Percentiles rank a stretch among this genome's conserved stretches.
These are phyloP conservation scores for Hanseniaspora jakobsenii DNA, from an alignment of 805 yeast genomes.

Conservation along the genomic window DNA sequence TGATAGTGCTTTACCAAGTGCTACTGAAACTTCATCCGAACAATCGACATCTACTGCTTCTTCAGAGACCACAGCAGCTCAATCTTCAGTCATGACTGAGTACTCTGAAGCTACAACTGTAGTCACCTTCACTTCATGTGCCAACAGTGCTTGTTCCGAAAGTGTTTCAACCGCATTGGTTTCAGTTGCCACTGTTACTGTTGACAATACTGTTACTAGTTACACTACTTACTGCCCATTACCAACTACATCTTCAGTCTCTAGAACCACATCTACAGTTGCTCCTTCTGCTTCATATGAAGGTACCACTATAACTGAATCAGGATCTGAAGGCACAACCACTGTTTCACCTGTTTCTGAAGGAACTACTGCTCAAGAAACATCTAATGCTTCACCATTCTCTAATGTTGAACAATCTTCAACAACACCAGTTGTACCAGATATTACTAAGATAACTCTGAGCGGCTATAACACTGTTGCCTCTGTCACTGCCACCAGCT, in stretches of 20 bases:
- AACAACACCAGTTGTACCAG: no score
- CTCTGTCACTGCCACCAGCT: background rate
- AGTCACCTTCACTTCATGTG: constrained; percentile 13
- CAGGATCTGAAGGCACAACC: no score
- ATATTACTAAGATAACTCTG: no score
- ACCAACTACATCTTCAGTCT: constrained; percentile 19
- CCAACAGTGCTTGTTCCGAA: constrained; percentile 8
- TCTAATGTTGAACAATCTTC: no score
- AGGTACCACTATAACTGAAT: background rate
- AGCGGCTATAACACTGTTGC: background rate
- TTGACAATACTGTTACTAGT: constrained; percentile 27
- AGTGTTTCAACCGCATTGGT: constrained; percentile 29
- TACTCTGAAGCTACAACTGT: constrained; percentile 6
- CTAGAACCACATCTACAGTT: background rate
- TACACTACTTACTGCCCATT: constrained; percentile 29
- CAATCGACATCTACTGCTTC: background rate
- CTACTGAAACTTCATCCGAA: background rate
- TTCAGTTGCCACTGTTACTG: constrained; percentile 28
- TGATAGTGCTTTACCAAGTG: no score
- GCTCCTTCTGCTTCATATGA: background rate
- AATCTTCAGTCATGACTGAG: no score
- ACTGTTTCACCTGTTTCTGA: background rate
- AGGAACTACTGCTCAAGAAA: no score
- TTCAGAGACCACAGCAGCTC: background rate
- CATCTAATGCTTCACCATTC: no score